phyloP scores from a whole-genome alignment of 768 basidiomycete species.

The Pleurotus pulmonarius region DNA sequence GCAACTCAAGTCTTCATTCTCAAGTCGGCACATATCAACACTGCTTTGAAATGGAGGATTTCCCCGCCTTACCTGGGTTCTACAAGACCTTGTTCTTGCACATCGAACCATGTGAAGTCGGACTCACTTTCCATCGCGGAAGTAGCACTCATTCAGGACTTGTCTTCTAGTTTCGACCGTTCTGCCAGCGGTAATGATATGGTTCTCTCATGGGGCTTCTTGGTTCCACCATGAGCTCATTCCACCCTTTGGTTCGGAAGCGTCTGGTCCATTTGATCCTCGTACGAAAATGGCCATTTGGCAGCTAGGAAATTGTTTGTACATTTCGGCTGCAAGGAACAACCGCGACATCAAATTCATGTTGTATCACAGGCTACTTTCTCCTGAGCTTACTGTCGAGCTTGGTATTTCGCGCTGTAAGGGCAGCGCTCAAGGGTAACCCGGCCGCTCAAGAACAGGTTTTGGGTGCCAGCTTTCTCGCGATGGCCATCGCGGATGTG shows the following conservation, averaged over 20 bases:
- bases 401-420: conserved; percentile 61
- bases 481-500: conserved; percentile 70
- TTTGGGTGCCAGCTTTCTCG: conserved; percentile 56
- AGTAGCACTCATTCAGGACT: neutral
- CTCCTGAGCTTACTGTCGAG: conserved; percentile 62
- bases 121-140: neutral
- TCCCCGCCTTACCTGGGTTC: conserved; percentile 52
- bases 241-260: conserved; percentile 29
- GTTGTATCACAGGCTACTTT: conserved; percentile 45
- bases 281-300: conserved; percentile 52
- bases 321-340: neutral
- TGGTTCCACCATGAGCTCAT: conserved; percentile 63
- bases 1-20: too few species aligned
- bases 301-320: conserved; percentile 58
- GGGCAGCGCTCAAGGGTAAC: conserved; percentile 55
- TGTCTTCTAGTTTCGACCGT: conserved; percentile 42
- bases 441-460: conserved; percentile 66
- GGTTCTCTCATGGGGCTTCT: conserved; percentile 46
- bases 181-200: conserved; percentile 45
- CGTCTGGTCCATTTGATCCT: conserved; percentile 28
- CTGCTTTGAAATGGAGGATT: conserved; percentile 14
- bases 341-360: neutral
- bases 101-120: conserved; percentile 47
- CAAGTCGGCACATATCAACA: neutral
- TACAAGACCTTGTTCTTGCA: conserved; percentile 56